Conservation (phyloP, 305 asterid genomes). For the Rubia tinctorum region DNA sequence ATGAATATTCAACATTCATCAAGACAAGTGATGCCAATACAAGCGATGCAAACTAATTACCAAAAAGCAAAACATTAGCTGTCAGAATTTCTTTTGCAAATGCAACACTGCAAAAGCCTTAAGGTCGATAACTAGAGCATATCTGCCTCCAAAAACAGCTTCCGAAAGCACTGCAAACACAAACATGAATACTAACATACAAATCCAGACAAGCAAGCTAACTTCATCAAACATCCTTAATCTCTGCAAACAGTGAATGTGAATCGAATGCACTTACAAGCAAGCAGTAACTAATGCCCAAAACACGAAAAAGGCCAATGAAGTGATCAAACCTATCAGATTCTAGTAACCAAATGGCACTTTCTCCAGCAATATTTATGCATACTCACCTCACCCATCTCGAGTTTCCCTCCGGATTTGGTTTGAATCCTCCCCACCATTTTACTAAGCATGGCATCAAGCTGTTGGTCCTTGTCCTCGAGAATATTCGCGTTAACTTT, state of each 20-base stretch:
- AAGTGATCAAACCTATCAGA: neutral
- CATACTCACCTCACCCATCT: conserved; percentile 90
- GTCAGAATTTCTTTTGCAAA: neutral
- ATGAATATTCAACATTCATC: neutral
- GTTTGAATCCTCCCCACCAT: conserved; percentile 83
- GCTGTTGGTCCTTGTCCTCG: conserved; percentile 72
- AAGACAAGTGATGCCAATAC: neutral
- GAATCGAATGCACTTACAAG: neutral
- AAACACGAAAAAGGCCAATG: neutral
- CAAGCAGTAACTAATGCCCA: neutral
- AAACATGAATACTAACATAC: neutral
- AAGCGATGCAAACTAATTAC: neutral
- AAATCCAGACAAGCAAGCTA: neutral
- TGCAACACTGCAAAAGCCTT: neutral
- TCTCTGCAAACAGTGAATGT: neutral
- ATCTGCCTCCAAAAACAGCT: neutral
- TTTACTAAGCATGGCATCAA: conserved; percentile 74
- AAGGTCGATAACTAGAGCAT: neutral
- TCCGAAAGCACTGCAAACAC: neutral
- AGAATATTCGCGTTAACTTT: conserved; percentile 48
- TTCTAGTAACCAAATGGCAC: neutral
- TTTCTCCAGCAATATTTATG: conserved; percentile 1
- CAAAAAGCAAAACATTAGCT: neutral
- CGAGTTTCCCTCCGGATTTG: conserved; percentile 86
- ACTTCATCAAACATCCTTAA: neutral